Evolutionary conservation across 495 filamentous ascomycete genomes (phyloP).

Genomic region (Xylaria bambusicola): DNA sequence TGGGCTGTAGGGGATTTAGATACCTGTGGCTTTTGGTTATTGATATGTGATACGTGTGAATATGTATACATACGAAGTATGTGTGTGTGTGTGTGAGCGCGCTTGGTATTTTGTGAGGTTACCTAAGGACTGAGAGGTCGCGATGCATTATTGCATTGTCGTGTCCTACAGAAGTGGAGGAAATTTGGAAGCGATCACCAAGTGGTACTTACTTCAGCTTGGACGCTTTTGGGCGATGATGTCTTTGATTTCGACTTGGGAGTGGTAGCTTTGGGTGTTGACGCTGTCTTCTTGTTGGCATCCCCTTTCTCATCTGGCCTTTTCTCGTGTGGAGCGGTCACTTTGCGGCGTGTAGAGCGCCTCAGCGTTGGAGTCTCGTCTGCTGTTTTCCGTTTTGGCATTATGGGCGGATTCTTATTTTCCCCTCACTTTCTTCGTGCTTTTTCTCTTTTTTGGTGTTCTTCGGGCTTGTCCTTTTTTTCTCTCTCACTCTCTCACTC

Average conservation of each 20-base stretch:
- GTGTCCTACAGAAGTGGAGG: neutral
- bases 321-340: slow-evolving; percentile 2
- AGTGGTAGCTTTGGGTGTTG: neutral
- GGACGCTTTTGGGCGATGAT: slow-evolving; percentile 2
- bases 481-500: no score
- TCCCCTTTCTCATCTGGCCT: neutral
- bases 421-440: no score
- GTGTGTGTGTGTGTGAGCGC: no score
- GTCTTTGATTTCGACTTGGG: neutral
- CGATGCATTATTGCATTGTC: no score
- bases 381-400: slow-evolving; percentile 45
- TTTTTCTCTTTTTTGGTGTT: no score
- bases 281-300: neutral
- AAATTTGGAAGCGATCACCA: neutral
- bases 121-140: no score
- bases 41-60: no score
- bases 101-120: no score
- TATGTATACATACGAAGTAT: no score
- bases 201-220: slow-evolving; percentile 8
- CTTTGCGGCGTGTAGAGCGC: slow-evolving; percentile 35
- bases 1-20: no score
- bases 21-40: no score
- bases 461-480: no score
- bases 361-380: slow-evolving; percentile 19
- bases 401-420: slow-evolving; percentile 19